These are phyloP conservation scores for Claviceps sorghi DNA, from an alignment of 2,329 filamentous ascomycete genomes.

Conservation along the genomic window DNA sequence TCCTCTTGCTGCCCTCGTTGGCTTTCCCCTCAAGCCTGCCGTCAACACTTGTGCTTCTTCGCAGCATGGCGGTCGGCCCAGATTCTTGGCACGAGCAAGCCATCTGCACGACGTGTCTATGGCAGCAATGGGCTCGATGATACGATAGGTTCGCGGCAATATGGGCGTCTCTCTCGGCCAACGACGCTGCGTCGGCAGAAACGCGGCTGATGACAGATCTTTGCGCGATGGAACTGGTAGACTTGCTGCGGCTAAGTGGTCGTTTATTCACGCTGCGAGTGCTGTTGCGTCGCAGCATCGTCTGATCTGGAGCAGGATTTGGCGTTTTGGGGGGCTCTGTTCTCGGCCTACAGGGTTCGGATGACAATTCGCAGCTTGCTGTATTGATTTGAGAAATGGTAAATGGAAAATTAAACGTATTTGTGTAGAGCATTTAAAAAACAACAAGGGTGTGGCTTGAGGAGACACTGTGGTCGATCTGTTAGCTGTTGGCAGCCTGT, in stretches of 20 bases:
- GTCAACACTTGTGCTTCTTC: conserved; percentile 10
- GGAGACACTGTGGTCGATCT: background rate
- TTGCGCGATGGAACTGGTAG: conserved; percentile 28
- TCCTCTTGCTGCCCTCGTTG: conserved; percentile 10
- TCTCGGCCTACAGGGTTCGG: background rate
- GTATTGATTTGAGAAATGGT: conserved; percentile 1
- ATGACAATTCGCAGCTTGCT: background rate
- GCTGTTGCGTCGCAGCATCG: conserved; percentile 37
- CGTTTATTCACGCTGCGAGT: conserved; percentile 25
- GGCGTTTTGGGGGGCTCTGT: background rate
- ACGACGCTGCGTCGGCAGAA: conserved; percentile 30
- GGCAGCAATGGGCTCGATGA: conserved; percentile 32
- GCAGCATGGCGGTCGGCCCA: conserved; percentile 8
- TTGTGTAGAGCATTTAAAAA: background rate
- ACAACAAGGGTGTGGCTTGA: background rate
- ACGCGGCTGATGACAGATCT: conserved; percentile 29
- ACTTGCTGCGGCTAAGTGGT: conserved; percentile 37
- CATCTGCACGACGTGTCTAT: background rate
- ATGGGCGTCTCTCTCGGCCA: conserved; percentile 44
- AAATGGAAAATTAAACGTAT: conserved; percentile 2
- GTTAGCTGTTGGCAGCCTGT: background rate
- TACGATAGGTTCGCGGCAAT: conserved; percentile 49
- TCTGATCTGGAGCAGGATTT: background rate
- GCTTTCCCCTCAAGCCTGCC: conserved; percentile 8
- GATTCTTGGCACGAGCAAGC: conserved; percentile 11